These are phyloP conservation scores for Camillea tinctor DNA, from an alignment of 2,329 filamentous ascomycete species.

Conservation along the genomic window DNA sequence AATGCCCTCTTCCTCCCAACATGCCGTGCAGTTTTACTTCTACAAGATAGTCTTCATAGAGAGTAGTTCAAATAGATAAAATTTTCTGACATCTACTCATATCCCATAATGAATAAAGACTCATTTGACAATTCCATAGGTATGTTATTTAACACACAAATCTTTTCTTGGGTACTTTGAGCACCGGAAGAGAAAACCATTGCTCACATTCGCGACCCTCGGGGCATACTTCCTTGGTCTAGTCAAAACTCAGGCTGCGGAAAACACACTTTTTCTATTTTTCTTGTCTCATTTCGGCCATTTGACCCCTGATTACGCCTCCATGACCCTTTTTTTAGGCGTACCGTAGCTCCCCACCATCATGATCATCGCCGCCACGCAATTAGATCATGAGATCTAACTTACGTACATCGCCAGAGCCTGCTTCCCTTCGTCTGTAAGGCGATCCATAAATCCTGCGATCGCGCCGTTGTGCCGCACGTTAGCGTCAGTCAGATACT, in stretches of 20 bases:
- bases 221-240: background rate
- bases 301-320: background rate
- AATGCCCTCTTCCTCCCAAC: too few species aligned
- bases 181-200: too few species aligned
- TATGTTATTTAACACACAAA: too few species aligned
- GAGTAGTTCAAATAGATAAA: too few species aligned
- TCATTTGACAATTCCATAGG: too few species aligned
- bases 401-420: constrained; percentile 52
- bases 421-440: constrained; percentile 60
- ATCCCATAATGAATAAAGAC: too few species aligned
- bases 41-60: too few species aligned
- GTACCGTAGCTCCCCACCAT: constrained; percentile 5
- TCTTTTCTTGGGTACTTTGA: too few species aligned
- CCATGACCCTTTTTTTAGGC: background rate
- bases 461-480: constrained; percentile 69
- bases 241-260: background rate
- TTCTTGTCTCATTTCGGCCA: background rate
- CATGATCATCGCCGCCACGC: too few species aligned
- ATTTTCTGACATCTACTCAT: too few species aligned
- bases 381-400: constrained; percentile 9
- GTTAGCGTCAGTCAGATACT: constrained; percentile 77
- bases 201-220: too few species aligned
- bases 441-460: constrained; percentile 68
- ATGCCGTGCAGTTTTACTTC: too few species aligned
- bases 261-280: background rate